Evolutionary conservation across 148 eudicot genomes (phyloP), one percentile per base, ranked within the genome.

Genomic region (Beta vulgaris): DNA sequence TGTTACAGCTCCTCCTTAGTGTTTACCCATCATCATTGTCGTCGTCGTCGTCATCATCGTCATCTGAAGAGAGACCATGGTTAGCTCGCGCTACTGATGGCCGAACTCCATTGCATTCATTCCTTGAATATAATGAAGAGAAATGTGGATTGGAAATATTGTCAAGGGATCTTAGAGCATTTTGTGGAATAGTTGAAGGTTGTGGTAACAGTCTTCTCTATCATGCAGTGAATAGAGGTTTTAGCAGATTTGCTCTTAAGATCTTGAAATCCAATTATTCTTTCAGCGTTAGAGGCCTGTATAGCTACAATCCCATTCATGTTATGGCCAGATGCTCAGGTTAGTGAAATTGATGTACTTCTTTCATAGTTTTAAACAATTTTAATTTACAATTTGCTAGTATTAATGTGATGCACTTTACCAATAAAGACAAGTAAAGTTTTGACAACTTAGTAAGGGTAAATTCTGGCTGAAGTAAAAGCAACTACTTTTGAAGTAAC

Each of bases 91-190:
- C 34, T 42, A 3, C 8, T 0, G 9, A 21, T 8, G 40, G 29
- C 1, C 4, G 19, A 25, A 76, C 76, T 1, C 76, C 62, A 13
- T 31, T 72, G 72, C 66, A 55, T 28, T 11, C 53, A 11, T 62
- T 57, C 37, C 10, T 72, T 7, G 46, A 29, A 10, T 18, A 15
- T 4, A 10, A 15, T 12, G 13, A 72, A 1, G 72, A 72, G 35
- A 16, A 43, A 2, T 51, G 54, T 54, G 81, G 72, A 25, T 15
- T 78, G 72, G 76, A 78, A 7, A 39, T 78, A 54, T 11, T 54
- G 57, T 54, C 49, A 15, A 63, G 39, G 61, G 81, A 78, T 72
- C 4, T 51, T 29, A 34, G 11, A 6, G 15, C 14, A 42, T 49
- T 53, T 2, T 49, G 63, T 14, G 19, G 7, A 35, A n/a, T 62